phyloP scores from a whole-genome alignment of 345 rosid genomes.

The Hibiscus trionum region DNA sequence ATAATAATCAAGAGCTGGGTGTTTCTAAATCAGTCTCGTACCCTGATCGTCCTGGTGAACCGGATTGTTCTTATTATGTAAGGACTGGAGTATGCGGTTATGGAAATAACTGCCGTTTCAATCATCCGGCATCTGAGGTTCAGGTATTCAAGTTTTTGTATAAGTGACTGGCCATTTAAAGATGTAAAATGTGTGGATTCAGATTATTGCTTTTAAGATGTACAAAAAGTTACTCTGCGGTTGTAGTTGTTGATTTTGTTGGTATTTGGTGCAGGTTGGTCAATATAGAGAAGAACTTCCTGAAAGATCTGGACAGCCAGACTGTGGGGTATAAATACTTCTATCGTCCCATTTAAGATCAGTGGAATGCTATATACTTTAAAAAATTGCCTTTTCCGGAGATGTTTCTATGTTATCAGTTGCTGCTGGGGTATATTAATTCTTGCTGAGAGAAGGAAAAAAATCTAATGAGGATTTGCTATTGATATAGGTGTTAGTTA shows the following conservation, averaged over 20 bases:
- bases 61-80: conserved; percentile 53
- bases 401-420: neutral
- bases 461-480: neutral
- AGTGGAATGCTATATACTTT: neutral
- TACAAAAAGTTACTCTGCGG: neutral
- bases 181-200: neutral
- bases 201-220: neutral
- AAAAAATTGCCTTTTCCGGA: neutral
- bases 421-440: neutral
- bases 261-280: conserved; percentile 27
- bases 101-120: conserved; percentile 62
- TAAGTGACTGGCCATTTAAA: neutral
- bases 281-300: conserved; percentile 50
- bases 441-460: neutral
- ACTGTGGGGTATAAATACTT: conserved; percentile 30
- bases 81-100: conserved; percentile 69
- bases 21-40: conserved; percentile 2
- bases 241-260: neutral
- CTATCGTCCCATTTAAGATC: neutral
- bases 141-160: neutral
- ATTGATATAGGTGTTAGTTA: neutral
- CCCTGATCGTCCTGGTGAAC: conserved; percentile 76
- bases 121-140: conserved; percentile 45
- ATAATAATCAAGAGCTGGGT: conserved; percentile 27
- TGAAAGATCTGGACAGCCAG: conserved; percentile 27